Conservation (phyloP, 306 rosid species). For the Echinosophora koreensis region DNA sequence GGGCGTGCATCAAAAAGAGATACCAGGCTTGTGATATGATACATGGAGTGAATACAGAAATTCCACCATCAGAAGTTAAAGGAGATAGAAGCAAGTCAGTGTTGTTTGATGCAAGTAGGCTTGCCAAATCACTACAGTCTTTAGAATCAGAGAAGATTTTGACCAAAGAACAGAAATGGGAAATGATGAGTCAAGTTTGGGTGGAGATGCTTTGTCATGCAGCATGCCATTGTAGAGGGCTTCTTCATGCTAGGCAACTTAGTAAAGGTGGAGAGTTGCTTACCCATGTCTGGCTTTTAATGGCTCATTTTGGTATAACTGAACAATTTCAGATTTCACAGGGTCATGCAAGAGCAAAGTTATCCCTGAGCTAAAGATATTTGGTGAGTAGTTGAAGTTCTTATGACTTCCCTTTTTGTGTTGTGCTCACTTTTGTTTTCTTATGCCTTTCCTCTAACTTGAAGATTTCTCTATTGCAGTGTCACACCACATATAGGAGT, state of each 20-base stretch:
- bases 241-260: constrained; percentile 34
- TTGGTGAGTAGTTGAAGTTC: background rate
- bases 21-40: constrained; percentile 30
- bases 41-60: constrained; percentile 25
- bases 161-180: constrained; percentile 39
- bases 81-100: constrained; percentile 52
- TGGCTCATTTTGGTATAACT: constrained; percentile 52
- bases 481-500: background rate
- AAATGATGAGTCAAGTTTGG: constrained; percentile 36
- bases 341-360: constrained; percentile 44
- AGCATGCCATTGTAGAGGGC: constrained; percentile 34
- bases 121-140: constrained; percentile 40
- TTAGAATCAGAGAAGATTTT: constrained; percentile 6
- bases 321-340: constrained; percentile 52
- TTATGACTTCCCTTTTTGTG: too few relatives aligned
- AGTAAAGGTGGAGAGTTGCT: constrained; percentile 38
- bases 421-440: background rate
- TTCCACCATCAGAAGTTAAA: constrained; percentile 45
- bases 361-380: constrained; percentile 4
- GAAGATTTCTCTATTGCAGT: background rate
- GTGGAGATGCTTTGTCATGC: constrained; percentile 44
- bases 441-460: background rate
- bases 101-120: constrained; percentile 45
- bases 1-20: background rate
- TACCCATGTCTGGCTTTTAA: constrained; percentile 53